phyloP scores from a whole-genome alignment of 1,139 yeast species.

The Saccharomycopsis hybrid region DNA sequence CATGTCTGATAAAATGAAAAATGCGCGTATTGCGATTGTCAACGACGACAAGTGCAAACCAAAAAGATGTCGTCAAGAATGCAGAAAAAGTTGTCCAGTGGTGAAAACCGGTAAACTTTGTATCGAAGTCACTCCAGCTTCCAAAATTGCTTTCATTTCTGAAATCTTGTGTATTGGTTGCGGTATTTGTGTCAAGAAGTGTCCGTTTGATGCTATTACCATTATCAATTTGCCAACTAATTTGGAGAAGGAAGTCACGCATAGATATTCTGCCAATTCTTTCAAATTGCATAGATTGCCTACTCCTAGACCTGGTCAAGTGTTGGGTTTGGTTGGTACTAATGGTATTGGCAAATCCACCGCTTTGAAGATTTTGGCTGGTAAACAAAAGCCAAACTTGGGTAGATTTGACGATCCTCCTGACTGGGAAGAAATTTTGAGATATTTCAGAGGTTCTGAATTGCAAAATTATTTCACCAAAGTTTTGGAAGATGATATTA shows the following conservation, averaged over 20 bases:
- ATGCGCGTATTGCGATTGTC: slow-evolving; percentile 90
- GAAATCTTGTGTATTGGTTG: slow-evolving; percentile 96
- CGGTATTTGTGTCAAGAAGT: slow-evolving; percentile 98
- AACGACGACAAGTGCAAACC: slow-evolving; percentile 94
- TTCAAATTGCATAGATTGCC: slow-evolving; percentile 96
- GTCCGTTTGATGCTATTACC: slow-evolving; percentile 95
- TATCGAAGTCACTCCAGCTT: slow-evolving; percentile 88
- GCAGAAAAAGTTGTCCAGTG: slow-evolving; percentile 94
- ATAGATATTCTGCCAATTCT: slow-evolving; percentile 95
- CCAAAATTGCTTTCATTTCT: slow-evolving; percentile 92
- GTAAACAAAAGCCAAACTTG: slow-evolving; percentile 94
- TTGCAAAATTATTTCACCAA: slow-evolving; percentile 93
- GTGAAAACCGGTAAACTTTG: slow-evolving; percentile 96
- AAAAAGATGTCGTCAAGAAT: slow-evolving; percentile 96
- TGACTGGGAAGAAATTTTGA: slow-evolving; percentile 91
- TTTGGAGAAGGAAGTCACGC: slow-evolving; percentile 86
- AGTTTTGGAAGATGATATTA: slow-evolving; percentile 85
- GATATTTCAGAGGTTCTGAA: slow-evolving; percentile 92
- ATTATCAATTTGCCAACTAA: slow-evolving; percentile 95
- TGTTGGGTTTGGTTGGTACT: slow-evolving; percentile 93
- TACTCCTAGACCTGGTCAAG: slow-evolving; percentile 98
- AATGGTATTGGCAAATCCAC: slow-evolving; percentile 99
- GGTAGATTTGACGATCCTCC: slow-evolving; percentile 95
- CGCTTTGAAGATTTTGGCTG: slow-evolving; percentile 96
- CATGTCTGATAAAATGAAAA: slow-evolving; percentile 32